Percentiles rank a stretch among this genome's conserved stretches.
Conservation (phyloP, 2,329 filamentous ascomycete genomes). For the Macrophomina tecta region DNA sequence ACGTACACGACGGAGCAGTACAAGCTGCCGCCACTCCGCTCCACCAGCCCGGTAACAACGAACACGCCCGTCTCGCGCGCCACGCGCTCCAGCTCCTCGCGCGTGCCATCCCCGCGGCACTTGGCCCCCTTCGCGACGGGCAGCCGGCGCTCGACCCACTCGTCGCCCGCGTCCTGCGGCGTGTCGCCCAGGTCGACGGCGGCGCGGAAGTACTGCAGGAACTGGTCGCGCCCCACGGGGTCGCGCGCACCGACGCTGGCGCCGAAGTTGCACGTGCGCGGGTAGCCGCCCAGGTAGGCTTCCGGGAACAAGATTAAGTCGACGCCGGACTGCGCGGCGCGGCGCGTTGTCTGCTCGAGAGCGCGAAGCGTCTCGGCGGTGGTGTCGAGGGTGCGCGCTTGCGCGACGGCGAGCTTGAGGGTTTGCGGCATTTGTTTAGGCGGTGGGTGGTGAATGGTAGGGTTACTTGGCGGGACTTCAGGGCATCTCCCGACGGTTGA, state of each 20-base stretch:
- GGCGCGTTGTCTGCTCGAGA: slow-evolving; percentile 66
- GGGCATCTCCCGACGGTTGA: neutral
- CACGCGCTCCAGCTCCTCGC: slow-evolving; percentile 79
- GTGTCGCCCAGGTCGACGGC: slow-evolving; percentile 87
- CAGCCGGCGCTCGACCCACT: slow-evolving; percentile 71
- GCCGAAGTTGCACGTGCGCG: slow-evolving; percentile 80
- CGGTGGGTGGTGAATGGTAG: neutral
- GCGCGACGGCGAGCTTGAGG: slow-evolving; percentile 57
- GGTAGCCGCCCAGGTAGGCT: slow-evolving; percentile 90
- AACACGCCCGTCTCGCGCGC: slow-evolving; percentile 81
- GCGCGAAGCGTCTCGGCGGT: slow-evolving; percentile 67
- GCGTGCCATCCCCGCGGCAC: slow-evolving; percentile 72
- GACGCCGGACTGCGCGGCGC: slow-evolving; percentile 65
- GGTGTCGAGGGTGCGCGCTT: slow-evolving; percentile 55
- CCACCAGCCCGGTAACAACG: slow-evolving; percentile 78
- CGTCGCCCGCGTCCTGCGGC: slow-evolving; percentile 69
- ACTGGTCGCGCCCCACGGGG: slow-evolving; percentile 77
- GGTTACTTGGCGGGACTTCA: too few species aligned
- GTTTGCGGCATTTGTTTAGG: slow-evolving; percentile 49
- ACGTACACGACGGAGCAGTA: slow-evolving; percentile 87
- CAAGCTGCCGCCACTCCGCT: slow-evolving; percentile 78
- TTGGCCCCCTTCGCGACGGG: slow-evolving; percentile 55
- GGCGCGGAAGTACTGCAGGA: slow-evolving; percentile 75
- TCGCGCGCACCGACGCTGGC: slow-evolving; percentile 73
- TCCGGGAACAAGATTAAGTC: slow-evolving; percentile 88